A percentile compares a stretch with the other conserved stretches of the same genome.
These are phyloP conservation scores for Primulina huaijiensis DNA, from an alignment of 257 asterid species.

Conservation along the genomic window DNA sequence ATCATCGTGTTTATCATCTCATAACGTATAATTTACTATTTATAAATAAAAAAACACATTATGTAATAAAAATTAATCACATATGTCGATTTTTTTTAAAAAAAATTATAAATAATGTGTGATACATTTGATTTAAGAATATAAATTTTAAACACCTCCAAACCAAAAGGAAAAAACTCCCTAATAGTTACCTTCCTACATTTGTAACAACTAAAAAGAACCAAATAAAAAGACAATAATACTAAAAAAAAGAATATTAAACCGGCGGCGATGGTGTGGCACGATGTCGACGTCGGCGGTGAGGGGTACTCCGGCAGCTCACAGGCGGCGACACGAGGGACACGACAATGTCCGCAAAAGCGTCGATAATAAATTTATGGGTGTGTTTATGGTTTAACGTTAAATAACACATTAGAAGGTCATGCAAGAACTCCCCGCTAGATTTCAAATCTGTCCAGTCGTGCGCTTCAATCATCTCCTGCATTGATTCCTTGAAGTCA, in stretches of 20 bases:
- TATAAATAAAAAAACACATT: too few species aligned
- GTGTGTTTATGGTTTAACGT: slow-evolving; percentile 60
- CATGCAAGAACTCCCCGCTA: slow-evolving; percentile 63
- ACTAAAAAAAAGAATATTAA: background rate
- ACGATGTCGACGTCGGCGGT: slow-evolving; percentile 1
- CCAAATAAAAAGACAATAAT: too few species aligned
- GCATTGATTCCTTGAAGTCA: slow-evolving; percentile 69
- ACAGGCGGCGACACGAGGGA: slow-evolving; percentile 34
- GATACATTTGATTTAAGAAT: too few species aligned
- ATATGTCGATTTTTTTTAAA: too few species aligned
- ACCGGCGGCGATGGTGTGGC: slow-evolving; percentile 18
- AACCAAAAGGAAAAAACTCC: background rate
- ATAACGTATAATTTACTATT: too few species aligned
- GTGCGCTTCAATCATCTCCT: slow-evolving; percentile 73
- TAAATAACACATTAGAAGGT: slow-evolving; percentile 63
- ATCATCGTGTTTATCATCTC: too few species aligned
- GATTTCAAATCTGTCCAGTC: slow-evolving; percentile 31
- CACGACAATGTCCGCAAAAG: slow-evolving; percentile 66
- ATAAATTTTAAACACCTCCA: background rate
- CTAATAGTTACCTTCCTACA: too few species aligned
- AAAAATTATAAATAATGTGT: too few species aligned
- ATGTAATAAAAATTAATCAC: too few species aligned
- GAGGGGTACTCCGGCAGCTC: slow-evolving; percentile 26
- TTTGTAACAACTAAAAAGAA: too few species aligned
- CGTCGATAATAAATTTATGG: slow-evolving; percentile 61